A percentile compares a stretch with the other conserved stretches of the same genome.
These are phyloP conservation scores for Colletotrichum sp. DNA, from an alignment of 2,329 filamentous ascomycete genomes.

Conservation along the genomic window DNA sequence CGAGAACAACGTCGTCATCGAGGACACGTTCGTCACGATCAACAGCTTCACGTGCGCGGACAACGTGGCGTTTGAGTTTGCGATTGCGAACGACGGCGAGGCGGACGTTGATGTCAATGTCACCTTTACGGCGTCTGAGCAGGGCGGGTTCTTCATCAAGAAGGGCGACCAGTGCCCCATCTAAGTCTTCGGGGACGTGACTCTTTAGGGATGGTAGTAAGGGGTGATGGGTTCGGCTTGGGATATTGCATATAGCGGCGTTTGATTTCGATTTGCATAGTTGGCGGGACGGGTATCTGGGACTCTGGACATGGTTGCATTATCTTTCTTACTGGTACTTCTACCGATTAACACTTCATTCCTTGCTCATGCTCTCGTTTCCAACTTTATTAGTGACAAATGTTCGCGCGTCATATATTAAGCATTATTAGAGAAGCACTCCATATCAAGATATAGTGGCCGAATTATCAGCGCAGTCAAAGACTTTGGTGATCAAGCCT, in stretches of 20 bases:
- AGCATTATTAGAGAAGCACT: fast-evolving
- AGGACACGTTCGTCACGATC: not conserved
- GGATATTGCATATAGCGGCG: not conserved
- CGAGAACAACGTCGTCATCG: not conserved
- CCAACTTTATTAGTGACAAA: not conserved
- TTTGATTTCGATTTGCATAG: not conserved
- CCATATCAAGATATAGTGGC: not conserved
- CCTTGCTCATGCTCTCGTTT: not conserved
- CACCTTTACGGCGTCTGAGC: not conserved
- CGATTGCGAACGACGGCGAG: not conserved
- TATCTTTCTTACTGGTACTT: not conserved
- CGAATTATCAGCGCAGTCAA: not conserved
- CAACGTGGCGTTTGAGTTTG: not conserved
- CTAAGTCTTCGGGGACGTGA: not conserved
- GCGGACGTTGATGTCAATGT: not conserved
- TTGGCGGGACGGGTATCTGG: not conserved
- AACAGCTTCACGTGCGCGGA: slow-evolving; percentile 10
- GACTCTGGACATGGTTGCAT: not conserved
- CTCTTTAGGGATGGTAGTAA: not conserved
- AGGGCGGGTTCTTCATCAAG: not conserved
- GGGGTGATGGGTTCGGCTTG: not conserved
- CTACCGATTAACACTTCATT: not conserved
- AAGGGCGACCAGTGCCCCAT: slow-evolving; percentile 15
- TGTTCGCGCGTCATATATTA: fast-evolving
- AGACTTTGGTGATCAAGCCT: not conserved